Evolutionary conservation across 2,329 filamentous ascomycete species (phyloP).

Genomic region (Epicoccum sorghinum): DNA sequence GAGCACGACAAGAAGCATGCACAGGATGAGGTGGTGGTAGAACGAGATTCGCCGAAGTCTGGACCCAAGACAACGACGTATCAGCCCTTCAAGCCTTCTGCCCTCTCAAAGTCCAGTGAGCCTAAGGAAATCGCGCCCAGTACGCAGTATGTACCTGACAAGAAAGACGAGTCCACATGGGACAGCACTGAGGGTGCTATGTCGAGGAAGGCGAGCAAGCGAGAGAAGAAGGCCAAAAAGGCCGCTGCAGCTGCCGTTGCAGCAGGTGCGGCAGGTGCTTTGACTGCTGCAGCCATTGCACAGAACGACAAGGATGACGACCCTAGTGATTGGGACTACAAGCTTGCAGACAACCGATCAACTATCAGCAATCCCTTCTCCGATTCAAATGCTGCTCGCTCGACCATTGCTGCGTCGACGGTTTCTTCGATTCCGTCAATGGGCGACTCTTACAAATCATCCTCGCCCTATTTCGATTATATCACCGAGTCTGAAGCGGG

Average conservation of each 20-base stretch:
- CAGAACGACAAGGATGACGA: conserved; percentile 25
- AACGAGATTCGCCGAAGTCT: conserved; percentile 42
- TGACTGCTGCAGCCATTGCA: conserved; percentile 27
- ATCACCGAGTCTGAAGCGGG: conserved; percentile 50
- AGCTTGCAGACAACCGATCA: conserved; percentile 25
- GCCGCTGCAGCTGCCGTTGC: conserved; percentile 27
- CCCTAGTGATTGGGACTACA: conserved; percentile 18
- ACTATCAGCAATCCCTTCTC: conserved; percentile 38
- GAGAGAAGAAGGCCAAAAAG: conserved; percentile 39
- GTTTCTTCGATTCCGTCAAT: conserved; percentile 30
- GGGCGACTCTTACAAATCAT: conserved; percentile 35
- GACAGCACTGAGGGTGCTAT: conserved; percentile 28
- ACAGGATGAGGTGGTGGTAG: conserved; percentile 49
- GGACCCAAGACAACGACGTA: conserved; percentile 37
- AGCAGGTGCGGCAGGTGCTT: conserved; percentile 20
- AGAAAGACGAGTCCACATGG: conserved; percentile 31
- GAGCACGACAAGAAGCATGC: conserved; percentile 29
- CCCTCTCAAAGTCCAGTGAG: conserved; percentile 21
- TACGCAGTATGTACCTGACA: conserved; percentile 38
- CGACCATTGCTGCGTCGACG: conserved; percentile 26
- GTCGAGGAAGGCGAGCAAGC: conserved; percentile 40
- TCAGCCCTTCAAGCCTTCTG: conserved; percentile 38
- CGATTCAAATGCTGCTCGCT: conserved; percentile 31
- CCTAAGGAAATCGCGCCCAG: conserved; percentile 33
- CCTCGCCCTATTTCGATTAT: conserved; percentile 48